These are phyloP conservation scores for Cichorium intybus DNA, from an alignment of 140 eudicot species.

Conservation along the genomic window DNA sequence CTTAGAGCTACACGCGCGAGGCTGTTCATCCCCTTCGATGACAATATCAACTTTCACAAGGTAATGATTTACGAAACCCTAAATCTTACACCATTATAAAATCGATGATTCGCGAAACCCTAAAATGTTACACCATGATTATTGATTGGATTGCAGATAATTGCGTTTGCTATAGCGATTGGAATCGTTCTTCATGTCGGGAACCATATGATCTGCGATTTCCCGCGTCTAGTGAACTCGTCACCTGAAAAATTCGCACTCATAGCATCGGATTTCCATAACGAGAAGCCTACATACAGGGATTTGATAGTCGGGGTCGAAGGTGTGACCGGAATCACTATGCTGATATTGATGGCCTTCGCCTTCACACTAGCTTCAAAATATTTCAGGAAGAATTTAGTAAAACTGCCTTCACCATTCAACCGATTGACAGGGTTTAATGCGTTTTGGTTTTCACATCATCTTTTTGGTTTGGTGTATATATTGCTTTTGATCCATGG, in stretches of 20 bases:
- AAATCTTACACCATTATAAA: background rate
- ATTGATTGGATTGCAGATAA: slow-evolving; percentile 45
- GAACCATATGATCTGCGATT: slow-evolving; percentile 79
- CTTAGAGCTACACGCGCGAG: slow-evolving; percentile 86
- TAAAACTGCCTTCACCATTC: slow-evolving; percentile 85
- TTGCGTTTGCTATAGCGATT: slow-evolving; percentile 75
- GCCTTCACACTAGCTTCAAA: slow-evolving; percentile 85
- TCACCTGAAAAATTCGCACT: slow-evolving; percentile 65
- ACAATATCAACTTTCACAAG: slow-evolving; percentile 94
- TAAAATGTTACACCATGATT: background rate
- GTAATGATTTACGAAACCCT: slow-evolving; percentile 26
- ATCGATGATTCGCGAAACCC: background rate
- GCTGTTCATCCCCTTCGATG: slow-evolving; percentile 70
- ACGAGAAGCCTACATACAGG: slow-evolving; percentile 58
- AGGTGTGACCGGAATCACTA: slow-evolving; percentile 77
- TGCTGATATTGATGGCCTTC: slow-evolving; percentile 71
- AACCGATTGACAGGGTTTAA: slow-evolving; percentile 89
- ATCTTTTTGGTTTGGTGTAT: slow-evolving; percentile 79
- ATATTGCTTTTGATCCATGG: slow-evolving; percentile 80
- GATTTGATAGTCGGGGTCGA: slow-evolving; percentile 53
- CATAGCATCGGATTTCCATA: slow-evolving; percentile 73
- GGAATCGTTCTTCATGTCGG: slow-evolving; percentile 79
- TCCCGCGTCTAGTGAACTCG: slow-evolving; percentile 72
- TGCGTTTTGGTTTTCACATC: slow-evolving; percentile 99
- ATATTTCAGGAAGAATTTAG: slow-evolving; percentile 52